Conservation (phyloP, 345 rosid species). For the Draba incana region DNA sequence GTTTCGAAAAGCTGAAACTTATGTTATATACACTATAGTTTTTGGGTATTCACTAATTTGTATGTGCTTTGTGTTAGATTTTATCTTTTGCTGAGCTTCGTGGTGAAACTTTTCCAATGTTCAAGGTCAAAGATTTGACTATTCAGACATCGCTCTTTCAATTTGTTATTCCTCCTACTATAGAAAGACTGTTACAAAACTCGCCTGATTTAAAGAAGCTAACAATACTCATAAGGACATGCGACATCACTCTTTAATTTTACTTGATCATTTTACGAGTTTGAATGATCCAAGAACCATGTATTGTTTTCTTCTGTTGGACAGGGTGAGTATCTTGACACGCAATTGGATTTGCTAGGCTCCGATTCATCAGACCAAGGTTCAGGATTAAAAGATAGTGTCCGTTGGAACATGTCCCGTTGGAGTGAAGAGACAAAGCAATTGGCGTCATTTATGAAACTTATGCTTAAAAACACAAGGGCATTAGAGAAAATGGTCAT, state of each 20-base stretch:
- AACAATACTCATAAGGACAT: not conserved
- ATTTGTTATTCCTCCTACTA: not conserved
- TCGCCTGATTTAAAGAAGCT: conserved; percentile 37
- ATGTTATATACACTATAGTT: not conserved
- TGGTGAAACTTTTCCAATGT: conserved; percentile 14
- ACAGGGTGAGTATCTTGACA: no score
- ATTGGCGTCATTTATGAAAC: not conserved
- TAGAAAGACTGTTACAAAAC: conserved; percentile 19
- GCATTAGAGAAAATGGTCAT: conserved; percentile 12
- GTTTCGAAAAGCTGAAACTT: no score
- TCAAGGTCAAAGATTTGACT: conserved; percentile 7
- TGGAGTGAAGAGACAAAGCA: not conserved
- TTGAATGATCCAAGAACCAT: no score
- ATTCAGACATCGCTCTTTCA: not conserved
- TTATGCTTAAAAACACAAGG: conserved; percentile 1
- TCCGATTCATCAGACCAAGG: no score
- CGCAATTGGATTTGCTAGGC: no score
- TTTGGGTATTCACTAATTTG: not conserved
- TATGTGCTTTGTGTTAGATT: not conserved
- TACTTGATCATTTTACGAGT: no score
- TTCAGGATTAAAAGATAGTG: no score
- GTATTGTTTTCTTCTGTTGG: no score
- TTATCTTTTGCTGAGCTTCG: not conserved
- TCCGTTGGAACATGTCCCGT: not conserved
- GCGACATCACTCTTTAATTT: not conserved